These are phyloP conservation scores for Scheffersomyces quercinus DNA, from an alignment of 1,139 yeast species.

Conservation along the genomic window DNA sequence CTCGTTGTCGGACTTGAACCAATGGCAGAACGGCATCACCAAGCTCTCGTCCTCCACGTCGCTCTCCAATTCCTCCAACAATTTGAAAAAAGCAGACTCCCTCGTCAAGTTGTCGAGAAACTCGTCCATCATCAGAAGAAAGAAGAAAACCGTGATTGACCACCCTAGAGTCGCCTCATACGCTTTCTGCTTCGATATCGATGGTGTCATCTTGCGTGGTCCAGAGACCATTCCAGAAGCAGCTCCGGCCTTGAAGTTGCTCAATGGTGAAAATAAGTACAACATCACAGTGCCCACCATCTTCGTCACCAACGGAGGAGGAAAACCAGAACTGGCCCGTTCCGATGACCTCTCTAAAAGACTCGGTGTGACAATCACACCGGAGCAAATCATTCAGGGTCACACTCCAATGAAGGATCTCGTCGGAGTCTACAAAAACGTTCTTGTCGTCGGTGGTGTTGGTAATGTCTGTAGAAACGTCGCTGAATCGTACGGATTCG, in stretches of 20 bases:
- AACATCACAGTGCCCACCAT: conserved; percentile 82
- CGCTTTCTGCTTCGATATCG: conserved; percentile 86
- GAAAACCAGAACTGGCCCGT: conserved; percentile 72
- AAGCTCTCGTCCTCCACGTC: conserved; percentile 45
- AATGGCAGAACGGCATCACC: conserved; percentile 54
- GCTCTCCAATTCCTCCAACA: conserved; percentile 36
- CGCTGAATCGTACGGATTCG: conserved; percentile 75
- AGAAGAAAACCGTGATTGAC: conserved; percentile 56
- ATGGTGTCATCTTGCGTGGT: conserved; percentile 79
- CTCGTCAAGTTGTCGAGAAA: conserved; percentile 52
- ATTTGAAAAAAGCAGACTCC: conserved; percentile 50
- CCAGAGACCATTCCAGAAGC: conserved; percentile 81
- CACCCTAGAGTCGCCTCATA: conserved; percentile 76
- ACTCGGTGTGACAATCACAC: conserved; percentile 59
- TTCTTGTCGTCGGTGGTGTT: conserved; percentile 81
- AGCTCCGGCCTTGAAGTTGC: conserved; percentile 62
- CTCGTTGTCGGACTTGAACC: conserved; percentile 69
- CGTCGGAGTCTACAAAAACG: conserved; percentile 64
- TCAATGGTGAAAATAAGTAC: conserved; percentile 77
- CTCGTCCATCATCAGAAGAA: conserved; percentile 51
- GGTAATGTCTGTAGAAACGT: conserved; percentile 81
- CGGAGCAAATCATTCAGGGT: conserved; percentile 83
- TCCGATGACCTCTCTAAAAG: conserved; percentile 66
- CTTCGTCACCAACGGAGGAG: conserved; percentile 88
- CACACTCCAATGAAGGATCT: conserved; percentile 88